Conservation (phyloP, 2,329 filamentous ascomycete species). For the Colletotrichum aenigma region DNA sequence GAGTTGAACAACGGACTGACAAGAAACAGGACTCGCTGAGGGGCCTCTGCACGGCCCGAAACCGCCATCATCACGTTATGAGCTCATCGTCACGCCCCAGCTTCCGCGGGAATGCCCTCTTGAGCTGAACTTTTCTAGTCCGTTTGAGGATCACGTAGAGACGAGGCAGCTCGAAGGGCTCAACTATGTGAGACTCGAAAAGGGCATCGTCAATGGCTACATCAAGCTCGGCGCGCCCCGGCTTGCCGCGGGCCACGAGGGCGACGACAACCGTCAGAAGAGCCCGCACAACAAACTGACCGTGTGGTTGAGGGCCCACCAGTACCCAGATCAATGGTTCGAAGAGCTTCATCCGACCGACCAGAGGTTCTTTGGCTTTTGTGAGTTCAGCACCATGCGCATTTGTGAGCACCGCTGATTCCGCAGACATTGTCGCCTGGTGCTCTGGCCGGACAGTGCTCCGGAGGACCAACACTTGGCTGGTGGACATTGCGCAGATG, state of each 20-base stretch:
- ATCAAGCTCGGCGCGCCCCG: conserved; percentile 9
- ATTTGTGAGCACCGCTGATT: not conserved
- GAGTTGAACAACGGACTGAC: not conserved
- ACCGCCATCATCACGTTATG: not conserved
- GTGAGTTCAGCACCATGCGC: not conserved
- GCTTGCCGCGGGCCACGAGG: not conserved
- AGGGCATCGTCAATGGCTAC: conserved; percentile 15
- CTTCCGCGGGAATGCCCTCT: not conserved
- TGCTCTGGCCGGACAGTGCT: conserved; percentile 44
- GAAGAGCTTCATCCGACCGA: not conserved
- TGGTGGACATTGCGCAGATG: conserved; percentile 44
- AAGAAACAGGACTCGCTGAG: not conserved
- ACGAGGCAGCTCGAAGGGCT: not conserved
- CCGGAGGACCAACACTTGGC: conserved; percentile 41
- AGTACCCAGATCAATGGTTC: not conserved
- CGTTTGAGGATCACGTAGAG: conserved; percentile 17
- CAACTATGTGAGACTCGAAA: not conserved
- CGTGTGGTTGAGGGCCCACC: not conserved
- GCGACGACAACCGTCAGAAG: not conserved
- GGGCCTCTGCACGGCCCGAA: not conserved
- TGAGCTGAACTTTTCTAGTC: not conserved
- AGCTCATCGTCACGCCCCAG: not conserved
- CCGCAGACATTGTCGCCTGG: conserved; percentile 41
- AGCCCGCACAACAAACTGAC: not conserved
- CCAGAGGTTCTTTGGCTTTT: conserved; percentile 9